Percentiles rank a stretch among this genome's conserved stretches.
Conservation (phyloP, 257 asterid species). For the Thymus quinquecostatus region DNA sequence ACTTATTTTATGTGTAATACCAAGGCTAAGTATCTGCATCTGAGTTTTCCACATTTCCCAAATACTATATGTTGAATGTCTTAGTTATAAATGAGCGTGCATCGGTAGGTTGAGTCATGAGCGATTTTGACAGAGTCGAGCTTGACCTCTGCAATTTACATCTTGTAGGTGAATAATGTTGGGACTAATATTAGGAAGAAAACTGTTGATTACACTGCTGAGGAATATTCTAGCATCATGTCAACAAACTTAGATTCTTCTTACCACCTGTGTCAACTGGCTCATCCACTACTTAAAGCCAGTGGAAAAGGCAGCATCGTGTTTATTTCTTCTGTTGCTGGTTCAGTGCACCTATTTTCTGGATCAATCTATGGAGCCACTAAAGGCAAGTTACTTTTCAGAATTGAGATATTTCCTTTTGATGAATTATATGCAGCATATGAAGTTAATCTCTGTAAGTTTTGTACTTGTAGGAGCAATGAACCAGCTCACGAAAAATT, state of each 20-base stretch:
- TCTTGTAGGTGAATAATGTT: conserved; percentile 74
- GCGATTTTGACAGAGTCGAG: conserved; percentile 13
- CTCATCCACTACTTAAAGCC: conserved; percentile 85
- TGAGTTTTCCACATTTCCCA: conserved; percentile 13
- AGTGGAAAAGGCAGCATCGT: conserved; percentile 76
- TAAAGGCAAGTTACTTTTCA: conserved; percentile 55
- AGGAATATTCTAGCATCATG: conserved; percentile 71
- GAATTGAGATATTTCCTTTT: conserved; percentile 3
- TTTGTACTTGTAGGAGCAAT: conserved; percentile 70
- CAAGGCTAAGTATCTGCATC: neutral
- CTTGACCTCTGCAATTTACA: conserved; percentile 21
- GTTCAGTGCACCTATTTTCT: conserved; percentile 60
- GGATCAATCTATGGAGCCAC: conserved; percentile 95
- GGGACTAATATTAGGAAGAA: conserved; percentile 92
- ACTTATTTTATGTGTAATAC: neutral
- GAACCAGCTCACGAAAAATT: conserved; percentile 84
- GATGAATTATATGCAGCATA: conserved; percentile 15
- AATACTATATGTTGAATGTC: neutral
- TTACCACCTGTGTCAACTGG: conserved; percentile 83
- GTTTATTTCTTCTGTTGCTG: conserved; percentile 86
- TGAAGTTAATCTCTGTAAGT: conserved; percentile 8
- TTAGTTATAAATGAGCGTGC: neutral
- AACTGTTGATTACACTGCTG: conserved; percentile 77
- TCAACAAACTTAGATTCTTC: conserved; percentile 86
- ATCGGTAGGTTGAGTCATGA: conserved; percentile 4